Base-by-base conservation (phyloP, 75 land plant species). In the Cupressus sempervirens region DNA sequence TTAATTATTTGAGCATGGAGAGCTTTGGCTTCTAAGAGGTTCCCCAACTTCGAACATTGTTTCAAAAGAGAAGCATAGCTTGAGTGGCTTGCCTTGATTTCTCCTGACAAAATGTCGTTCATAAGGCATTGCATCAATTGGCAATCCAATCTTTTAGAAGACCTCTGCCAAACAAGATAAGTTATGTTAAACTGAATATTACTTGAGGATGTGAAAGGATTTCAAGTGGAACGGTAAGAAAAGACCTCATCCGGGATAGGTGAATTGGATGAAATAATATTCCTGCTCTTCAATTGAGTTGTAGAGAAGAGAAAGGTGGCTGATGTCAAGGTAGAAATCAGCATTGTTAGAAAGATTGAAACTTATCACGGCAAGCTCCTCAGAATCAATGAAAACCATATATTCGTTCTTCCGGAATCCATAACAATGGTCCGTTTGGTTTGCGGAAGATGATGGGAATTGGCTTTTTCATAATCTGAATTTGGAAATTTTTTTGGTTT, bases 1-100 rank as follows among this genome's bases (percentile, higher is more conserved):
- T 84, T 90, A 80, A 67, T 50, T 34, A 91, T 65, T 29, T 82
- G 90, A 80, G 87, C 91, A 76, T 91, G 94, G 75, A 88, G 36
- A 14, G 16, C 41, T 40, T 40, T 76, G 40, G 43, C n/a, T 13
- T 35, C 80, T 40, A 23, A 76, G 40, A 76, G 26, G 6, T 45
- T 18, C 2, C 43, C 6, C 29, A 12, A 7, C 13, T 76, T 76
- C 16, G 43, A 26, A 20, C 80, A 76, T 20, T 40, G 10, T 12
- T 76, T 36, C 80, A 76, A 40, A 76, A 73, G 18, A 34, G 16
- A 35, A 73, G 18, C 34, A 14, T 73, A 32, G 29, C 36, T 73
- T 13, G 76, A 73, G 36, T 12, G 36, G 34, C 76, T 73, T 35
- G 34, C 38, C 38, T 4, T 15, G 34, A 4, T 34, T 73, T 73